phyloP scores from a whole-genome alignment of 257 asterid species.

The Nicotiana attenuata region DNA sequence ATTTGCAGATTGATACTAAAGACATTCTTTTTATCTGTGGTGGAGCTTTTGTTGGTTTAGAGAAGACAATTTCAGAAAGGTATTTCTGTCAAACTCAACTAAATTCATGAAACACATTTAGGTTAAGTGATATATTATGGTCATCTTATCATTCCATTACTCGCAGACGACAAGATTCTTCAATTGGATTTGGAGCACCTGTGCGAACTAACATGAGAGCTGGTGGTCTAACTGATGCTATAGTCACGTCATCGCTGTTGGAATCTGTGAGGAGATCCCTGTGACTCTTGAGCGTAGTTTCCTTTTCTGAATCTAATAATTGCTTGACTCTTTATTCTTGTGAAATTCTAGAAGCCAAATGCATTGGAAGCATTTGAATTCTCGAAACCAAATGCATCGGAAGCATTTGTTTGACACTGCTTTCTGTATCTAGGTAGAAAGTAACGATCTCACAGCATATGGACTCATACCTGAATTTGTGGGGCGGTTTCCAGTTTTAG shows the following conservation, averaged over 20 bases:
- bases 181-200: slow-evolving; percentile 94
- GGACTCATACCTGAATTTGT: slow-evolving; percentile 97
- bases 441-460: slow-evolving; percentile 81
- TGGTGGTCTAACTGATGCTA: slow-evolving; percentile 49
- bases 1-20: slow-evolving; percentile 73
- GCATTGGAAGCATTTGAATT: neutral
- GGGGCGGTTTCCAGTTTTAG: slow-evolving; percentile 83
- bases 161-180: slow-evolving; percentile 75
- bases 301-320: neutral
- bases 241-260: slow-evolving; percentile 65
- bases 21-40: slow-evolving; percentile 85
- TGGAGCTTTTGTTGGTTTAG: slow-evolving; percentile 90
- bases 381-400: slow-evolving; percentile 9
- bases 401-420: slow-evolving; percentile 14
- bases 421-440: slow-evolving; percentile 63
- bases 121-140: slow-evolving; percentile 2
- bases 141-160: slow-evolving; percentile 15
- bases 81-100: slow-evolving; percentile 20
- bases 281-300: slow-evolving; percentile 10
- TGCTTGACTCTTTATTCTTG: neutral
- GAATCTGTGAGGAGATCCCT: slow-evolving; percentile 52
- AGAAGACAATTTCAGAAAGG: slow-evolving; percentile 92
- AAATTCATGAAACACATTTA: slow-evolving; percentile 4
- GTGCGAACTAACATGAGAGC: slow-evolving; percentile 70
- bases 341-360: slow-evolving; percentile 1